Percentiles rank a stretch among this genome's conserved stretches.
Conservation (phyloP, 345 rosid species). For the Leavenworthia alabamica region DNA sequence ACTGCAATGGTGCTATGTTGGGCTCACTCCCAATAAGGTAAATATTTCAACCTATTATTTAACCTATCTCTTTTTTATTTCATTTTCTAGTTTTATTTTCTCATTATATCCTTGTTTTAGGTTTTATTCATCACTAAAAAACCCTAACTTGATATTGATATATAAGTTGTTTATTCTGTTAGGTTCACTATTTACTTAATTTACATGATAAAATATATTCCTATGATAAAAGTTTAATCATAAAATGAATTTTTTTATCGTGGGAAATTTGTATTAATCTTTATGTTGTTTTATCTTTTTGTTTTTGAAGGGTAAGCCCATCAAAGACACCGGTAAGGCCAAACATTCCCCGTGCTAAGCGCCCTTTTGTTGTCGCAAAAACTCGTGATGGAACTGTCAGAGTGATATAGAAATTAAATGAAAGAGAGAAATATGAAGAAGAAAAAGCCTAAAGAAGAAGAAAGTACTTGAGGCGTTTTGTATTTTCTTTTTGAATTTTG, state of each 20-base stretch:
- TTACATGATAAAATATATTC: no score
- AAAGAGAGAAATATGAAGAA: neutral
- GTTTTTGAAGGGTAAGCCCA: constrained; percentile 91
- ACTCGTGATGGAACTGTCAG: neutral
- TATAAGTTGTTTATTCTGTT: no score
- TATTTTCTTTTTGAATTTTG: constrained; percentile 15
- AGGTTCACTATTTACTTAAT: no score
- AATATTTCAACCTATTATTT: neutral
- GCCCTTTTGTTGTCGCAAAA: constrained; percentile 27
- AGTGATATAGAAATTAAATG: neutral
- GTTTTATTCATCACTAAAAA: neutral
- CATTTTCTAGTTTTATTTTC: no score
- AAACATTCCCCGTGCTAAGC: constrained; percentile 43
- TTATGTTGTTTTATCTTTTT: neutral
- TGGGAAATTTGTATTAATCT: no score
- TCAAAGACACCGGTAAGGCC: constrained; percentile 98
- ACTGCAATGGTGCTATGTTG: constrained; percentile 76
- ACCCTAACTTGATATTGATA: neutral
- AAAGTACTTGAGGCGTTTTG: constrained; percentile 35
- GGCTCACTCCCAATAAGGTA: constrained; percentile 90
- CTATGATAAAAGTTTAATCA: neutral
- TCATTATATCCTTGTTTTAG: no score
- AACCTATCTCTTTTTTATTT: no score
- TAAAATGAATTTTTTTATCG: neutral
- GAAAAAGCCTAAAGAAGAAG: constrained; percentile 24